phyloP scores from a whole-genome alignment of 495 filamentous ascomycete species.

The Aspergillus sclerotioniger region DNA sequence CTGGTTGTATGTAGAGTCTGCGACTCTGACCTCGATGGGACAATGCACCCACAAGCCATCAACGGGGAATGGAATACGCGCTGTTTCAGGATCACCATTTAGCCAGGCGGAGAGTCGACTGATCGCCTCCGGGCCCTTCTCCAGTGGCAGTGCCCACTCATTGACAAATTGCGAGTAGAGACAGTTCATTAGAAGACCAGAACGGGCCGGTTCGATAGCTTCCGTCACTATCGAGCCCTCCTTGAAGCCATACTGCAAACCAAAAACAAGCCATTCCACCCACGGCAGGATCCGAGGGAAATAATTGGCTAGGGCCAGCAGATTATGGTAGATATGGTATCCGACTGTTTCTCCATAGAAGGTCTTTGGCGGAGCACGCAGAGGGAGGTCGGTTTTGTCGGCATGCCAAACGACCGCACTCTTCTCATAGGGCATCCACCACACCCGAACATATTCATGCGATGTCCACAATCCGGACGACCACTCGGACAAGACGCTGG shows the following conservation, averaged over 20 bases:
- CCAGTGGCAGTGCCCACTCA: slow-evolving; percentile 93
- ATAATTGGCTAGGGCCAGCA: slow-evolving; percentile 75
- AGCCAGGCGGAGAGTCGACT: slow-evolving; percentile 82
- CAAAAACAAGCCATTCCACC: slow-evolving; percentile 93
- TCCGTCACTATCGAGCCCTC: slow-evolving; percentile 59
- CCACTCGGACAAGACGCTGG: slow-evolving; percentile 69
- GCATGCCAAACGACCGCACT: slow-evolving; percentile 86
- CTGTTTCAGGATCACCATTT: slow-evolving; percentile 54
- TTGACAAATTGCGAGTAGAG: slow-evolving; percentile 96
- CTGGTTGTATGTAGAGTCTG: slow-evolving; percentile 61
- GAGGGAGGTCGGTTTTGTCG: slow-evolving; percentile 62
- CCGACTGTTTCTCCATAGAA: slow-evolving; percentile 83
- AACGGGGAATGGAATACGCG: slow-evolving; percentile 73
- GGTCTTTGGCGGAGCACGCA: slow-evolving; percentile 46
- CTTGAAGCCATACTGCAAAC: slow-evolving; percentile 88
- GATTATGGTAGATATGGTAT: slow-evolving; percentile 83
- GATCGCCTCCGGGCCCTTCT: slow-evolving; percentile 85
- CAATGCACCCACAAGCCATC: slow-evolving; percentile 85
- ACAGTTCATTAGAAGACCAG: slow-evolving; percentile 91
- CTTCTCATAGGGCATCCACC: slow-evolving; percentile 94
- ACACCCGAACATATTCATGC: slow-evolving; percentile 85
- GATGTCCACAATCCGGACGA: slow-evolving; percentile 73
- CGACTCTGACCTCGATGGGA: slow-evolving; percentile 87
- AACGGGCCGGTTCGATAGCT: slow-evolving; percentile 75
- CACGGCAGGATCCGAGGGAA: slow-evolving; percentile 76